phyloP scores from a whole-genome alignment of 768 basidiomycete species.

The Boletellus ananas region DNA sequence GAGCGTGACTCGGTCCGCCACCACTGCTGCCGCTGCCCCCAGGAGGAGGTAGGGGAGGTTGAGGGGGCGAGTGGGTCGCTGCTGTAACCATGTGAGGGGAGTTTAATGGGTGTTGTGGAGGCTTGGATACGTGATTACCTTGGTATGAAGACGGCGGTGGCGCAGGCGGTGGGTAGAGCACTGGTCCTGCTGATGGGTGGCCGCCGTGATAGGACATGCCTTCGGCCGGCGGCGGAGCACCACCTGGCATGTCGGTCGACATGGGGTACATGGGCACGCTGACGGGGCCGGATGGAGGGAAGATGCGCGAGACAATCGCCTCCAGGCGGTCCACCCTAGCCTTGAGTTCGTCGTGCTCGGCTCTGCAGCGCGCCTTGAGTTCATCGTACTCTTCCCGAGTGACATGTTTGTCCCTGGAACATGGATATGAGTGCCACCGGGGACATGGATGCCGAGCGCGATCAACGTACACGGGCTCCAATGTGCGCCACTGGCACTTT shows the following conservation, averaged over 20 bases:
- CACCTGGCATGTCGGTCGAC: conserved; percentile 28
- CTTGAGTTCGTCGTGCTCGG: conserved; percentile 53
- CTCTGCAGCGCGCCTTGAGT: conserved; percentile 49
- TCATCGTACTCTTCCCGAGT: conserved; percentile 75
- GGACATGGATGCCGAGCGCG: not conserved
- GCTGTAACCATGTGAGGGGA: conserved; percentile 27
- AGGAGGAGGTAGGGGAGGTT: conserved; percentile 5
- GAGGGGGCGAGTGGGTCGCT: conserved; percentile 19
- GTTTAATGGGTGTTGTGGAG: conserved; percentile 26
- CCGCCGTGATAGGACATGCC: conserved; percentile 25
- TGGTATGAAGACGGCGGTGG: conserved; percentile 24
- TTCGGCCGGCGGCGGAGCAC: conserved; percentile 22
- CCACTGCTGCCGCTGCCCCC: conserved; percentile 7
- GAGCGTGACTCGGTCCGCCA: conserved; percentile 21
- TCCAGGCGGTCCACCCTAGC: conserved; percentile 60
- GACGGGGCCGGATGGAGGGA: conserved; percentile 27
- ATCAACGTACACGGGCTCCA: conserved; percentile 70
- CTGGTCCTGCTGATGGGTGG: conserved; percentile 25
- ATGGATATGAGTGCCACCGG: conserved; percentile 10
- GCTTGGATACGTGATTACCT: conserved; percentile 21
- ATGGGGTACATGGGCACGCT: conserved; percentile 30
- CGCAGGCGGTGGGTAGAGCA: conserved; percentile 22
- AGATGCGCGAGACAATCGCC: conserved; percentile 43
- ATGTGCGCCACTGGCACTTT: conserved; percentile 79
- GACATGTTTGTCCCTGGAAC: conserved; percentile 72